phyloP scores from a whole-genome alignment of 805 yeast genomes.

The Starmerella cellae region DNA sequence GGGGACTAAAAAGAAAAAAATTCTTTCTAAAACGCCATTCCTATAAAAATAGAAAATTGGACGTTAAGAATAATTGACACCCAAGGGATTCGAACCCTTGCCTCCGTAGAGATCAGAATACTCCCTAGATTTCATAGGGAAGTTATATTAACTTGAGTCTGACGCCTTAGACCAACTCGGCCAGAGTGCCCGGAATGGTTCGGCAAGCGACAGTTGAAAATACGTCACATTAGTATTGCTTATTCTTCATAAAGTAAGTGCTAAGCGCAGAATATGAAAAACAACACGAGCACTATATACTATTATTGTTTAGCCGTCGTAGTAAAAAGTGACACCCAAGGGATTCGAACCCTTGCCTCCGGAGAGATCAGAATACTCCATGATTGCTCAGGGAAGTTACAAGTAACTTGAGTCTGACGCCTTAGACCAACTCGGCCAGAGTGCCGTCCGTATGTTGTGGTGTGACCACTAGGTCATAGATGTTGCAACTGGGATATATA shows the following conservation, averaged over 20 bases:
- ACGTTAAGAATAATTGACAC: no score
- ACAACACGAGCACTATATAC: no score
- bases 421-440: slow-evolving; percentile 23
- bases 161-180: slow-evolving; percentile 23
- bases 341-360: slow-evolving; percentile 23
- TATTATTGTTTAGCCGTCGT: no score
- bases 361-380: slow-evolving; percentile 22
- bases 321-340: slow-evolving; percentile 19
- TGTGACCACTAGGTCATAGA: no score
- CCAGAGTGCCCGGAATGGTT: slow-evolving; percentile 22
- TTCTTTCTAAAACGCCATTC: no score
- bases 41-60: slow-evolving; percentile 1
- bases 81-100: slow-evolving; percentile 22
- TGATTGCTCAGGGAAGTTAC: slow-evolving; percentile 10
- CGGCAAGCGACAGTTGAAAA: background rate
- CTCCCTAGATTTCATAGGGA: slow-evolving; percentile 14
- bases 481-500: no score
- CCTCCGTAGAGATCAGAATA: slow-evolving; percentile 23
- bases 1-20: no score
- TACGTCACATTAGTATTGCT: background rate
- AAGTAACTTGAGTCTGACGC: slow-evolving; percentile 22
- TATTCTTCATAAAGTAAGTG: background rate
- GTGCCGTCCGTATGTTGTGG: no score
- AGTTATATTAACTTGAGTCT: slow-evolving; percentile 19
- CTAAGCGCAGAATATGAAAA: no score